Evolutionary conservation across 1,139 yeast genomes (phyloP).

Genomic region (Starmera stellimalicola): DNA sequence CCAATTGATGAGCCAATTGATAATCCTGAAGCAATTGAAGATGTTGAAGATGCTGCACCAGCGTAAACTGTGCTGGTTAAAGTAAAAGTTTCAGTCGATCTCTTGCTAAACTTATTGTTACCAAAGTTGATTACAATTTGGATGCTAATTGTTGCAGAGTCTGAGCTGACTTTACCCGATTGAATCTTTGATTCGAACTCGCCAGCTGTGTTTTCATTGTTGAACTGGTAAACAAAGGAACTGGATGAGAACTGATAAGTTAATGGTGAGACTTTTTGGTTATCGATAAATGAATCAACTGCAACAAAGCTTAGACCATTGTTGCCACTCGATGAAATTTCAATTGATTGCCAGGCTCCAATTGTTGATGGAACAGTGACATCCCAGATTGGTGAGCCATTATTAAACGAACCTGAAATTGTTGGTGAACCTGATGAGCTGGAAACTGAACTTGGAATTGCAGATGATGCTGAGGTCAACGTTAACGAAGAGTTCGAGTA

Average conservation of each 20-base stretch:
- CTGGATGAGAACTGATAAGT: slow-evolving; percentile 1
- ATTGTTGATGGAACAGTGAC: slow-evolving; percentile 1
- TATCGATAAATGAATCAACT: neutral
- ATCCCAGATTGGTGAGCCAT: slow-evolving; percentile 3
- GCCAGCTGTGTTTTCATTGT: neutral
- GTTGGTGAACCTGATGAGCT: slow-evolving; percentile 1
- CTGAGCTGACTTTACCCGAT: neutral
- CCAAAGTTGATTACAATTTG: neutral
- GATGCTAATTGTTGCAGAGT: neutral
- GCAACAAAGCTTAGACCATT: neutral
- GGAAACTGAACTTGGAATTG: neutral
- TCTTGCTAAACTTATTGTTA: slow-evolving; percentile 2
- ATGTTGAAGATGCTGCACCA: neutral
- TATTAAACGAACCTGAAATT: slow-evolving; percentile 2
- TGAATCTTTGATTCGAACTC: slow-evolving; percentile 1
- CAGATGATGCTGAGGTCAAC: neutral
- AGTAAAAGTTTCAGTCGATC: slow-evolving; percentile 1
- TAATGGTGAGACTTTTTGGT: slow-evolving; percentile 1
- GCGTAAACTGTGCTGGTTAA: slow-evolving; percentile 1
- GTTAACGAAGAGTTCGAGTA: neutral
- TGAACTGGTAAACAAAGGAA: slow-evolving; percentile 1
- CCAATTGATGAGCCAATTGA: neutral
- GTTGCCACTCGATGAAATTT: neutral
- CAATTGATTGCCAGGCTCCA: slow-evolving; percentile 2
- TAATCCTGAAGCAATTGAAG: neutral